Evolutionary conservation across 352 stramenopile species (phyloP), one percentile per base, ranked within the genome.

Genomic region (Phytopythium aichiense): DNA sequence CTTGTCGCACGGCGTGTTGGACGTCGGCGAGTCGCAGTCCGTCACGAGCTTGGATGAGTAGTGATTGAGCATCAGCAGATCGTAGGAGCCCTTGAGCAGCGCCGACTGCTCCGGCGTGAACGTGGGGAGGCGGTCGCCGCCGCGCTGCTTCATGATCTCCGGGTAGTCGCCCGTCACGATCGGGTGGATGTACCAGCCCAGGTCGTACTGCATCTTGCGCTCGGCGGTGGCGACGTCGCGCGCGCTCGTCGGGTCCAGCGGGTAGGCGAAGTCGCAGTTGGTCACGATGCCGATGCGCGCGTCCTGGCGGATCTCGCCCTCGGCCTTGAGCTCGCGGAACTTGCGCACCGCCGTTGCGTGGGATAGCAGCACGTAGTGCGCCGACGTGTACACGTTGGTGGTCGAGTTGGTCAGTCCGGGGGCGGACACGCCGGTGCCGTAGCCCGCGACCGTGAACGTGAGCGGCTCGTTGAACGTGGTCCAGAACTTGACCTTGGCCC

Each of bases 51-150:
- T 80, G 25, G 79, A 81, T 16, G 69, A 75, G 74, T 98, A 99
- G 70, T 98, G 89, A 69, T 99, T 98, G 8, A 98, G 71, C 56
- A 96, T 97, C 58, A 98, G 87, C 55, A 98, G 91, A 57, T 99
- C 96, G 64, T 84, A 84, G 23, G 86, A 97, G 11, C 78, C 81
- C 38, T 77, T 74, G n/a, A 99, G 56, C 42, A 89, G 31, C 31
- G 74, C 69, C 30, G 81, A 60, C 60, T 98, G 76, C 25, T 88
- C 72, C 16, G 61, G n/a, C 20, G 92, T 96, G 67, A 98, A 98
- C 23, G 48, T 51, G 7, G 94, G 94, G 33, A 99, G 69, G 13
- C 89, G 77, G 37, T 83, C 72, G 13, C 90, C 87, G 6, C 92
- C 80, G 46, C 81, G 74, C 46, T 89, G 60, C 33, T 79, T 78